These are phyloP conservation scores for Hansenula lynferdii DNA, from an alignment of 1,139 yeast genomes.

Conservation along the genomic window DNA sequence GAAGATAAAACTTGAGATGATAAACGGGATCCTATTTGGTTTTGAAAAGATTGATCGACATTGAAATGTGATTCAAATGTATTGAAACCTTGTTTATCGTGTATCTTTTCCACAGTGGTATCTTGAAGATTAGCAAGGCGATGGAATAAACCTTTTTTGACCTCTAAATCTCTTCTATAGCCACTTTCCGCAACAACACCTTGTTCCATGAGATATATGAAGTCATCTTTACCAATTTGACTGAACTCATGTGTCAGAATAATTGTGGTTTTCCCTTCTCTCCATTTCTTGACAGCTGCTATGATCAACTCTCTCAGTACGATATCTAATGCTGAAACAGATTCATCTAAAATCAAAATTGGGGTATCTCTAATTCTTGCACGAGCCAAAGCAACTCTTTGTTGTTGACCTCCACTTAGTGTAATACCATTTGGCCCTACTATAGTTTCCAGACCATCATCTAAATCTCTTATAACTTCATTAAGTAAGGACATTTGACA, in stretches of 20 bases:
- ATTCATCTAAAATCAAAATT: conserved; percentile 77
- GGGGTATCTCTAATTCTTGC: conserved; percentile 72
- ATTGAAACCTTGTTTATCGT: neutral
- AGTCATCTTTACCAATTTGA: conserved; percentile 50
- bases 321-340: conserved; percentile 74
- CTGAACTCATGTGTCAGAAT: conserved; percentile 73
- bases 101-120: conserved; percentile 4
- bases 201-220: conserved; percentile 49
- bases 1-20: conserved; percentile 17
- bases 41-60: conserved; percentile 2
- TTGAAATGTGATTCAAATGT: neutral
- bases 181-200: conserved; percentile 53
- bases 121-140: conserved; percentile 15
- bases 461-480: conserved; percentile 40
- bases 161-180: conserved; percentile 28
- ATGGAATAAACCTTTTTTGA: conserved; percentile 11
- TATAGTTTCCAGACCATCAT: conserved; percentile 50
- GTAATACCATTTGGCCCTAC: conserved; percentile 41
- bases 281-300: conserved; percentile 49
- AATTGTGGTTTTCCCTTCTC: conserved; percentile 69
- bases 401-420: conserved; percentile 92
- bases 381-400: conserved; percentile 76
- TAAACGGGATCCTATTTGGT: conserved; percentile 9
- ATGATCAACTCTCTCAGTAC: conserved; percentile 40
- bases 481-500: conserved; percentile 46